A percentile compares a stretch with the other conserved stretches of the same genome.
Evolutionary conservation across 2,329 filamentous ascomycete genomes (phyloP).

Genomic region (Sclerotinia minor): DNA sequence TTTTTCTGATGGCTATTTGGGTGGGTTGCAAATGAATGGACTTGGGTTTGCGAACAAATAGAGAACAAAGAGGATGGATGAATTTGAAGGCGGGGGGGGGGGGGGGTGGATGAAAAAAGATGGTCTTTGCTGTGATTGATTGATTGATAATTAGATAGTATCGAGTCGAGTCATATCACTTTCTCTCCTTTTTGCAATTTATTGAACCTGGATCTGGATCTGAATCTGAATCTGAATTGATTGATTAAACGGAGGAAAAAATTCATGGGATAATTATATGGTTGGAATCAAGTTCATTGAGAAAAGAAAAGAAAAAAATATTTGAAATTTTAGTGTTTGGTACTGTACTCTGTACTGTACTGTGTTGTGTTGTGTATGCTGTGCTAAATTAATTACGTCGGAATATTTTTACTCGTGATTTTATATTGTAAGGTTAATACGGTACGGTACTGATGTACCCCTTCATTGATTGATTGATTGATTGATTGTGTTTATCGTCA

Average conservation of each 20-base stretch:
- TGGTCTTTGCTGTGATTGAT: slow-evolving; percentile 10
- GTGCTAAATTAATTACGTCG: background rate
- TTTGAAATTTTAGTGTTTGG: too few relatives aligned
- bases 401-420: too few relatives aligned
- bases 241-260: background rate
- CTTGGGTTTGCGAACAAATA: background rate
- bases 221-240: too few relatives aligned
- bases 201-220: background rate
- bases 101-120: background rate
- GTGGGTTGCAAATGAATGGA: slow-evolving; percentile 6
- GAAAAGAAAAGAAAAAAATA: background rate
- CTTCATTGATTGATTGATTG: too few relatives aligned
- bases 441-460: too few relatives aligned
- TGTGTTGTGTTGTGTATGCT: background rate
- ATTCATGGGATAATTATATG: background rate
- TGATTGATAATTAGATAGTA: too few relatives aligned
- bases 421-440: too few relatives aligned
- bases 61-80: slow-evolving; percentile 3
- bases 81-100: background rate
- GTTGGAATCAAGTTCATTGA: background rate
- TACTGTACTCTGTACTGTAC: background rate
- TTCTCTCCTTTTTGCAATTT: background rate
- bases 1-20: slow-evolving; percentile 13
- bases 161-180: slow-evolving; percentile 8
- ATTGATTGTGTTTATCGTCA: too few relatives aligned